Base-by-base conservation (phyloP, 139 green algal genomes). In the Picocystis salinarum region DNA sequence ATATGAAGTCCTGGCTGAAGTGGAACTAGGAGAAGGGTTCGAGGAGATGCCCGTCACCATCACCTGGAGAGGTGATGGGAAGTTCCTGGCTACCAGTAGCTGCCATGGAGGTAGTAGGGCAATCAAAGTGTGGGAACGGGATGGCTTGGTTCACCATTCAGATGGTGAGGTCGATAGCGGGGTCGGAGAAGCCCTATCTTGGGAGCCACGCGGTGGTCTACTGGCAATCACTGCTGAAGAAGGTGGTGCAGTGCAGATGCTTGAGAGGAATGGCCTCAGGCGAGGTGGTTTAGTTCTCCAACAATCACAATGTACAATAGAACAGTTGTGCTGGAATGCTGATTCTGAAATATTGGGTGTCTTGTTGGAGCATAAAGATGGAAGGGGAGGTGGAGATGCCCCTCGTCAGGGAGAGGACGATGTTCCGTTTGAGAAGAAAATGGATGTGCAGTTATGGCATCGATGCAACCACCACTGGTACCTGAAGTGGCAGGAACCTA, bases 401-500 rank as follows among this genome's bases (percentile, higher is more conserved):
- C n/a, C n/a, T n/a, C n/a, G n/a, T n/a, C n/a, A n/a, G n/a, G 19
- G 28, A 30, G 50, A 24, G 33, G 13, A 18, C n/a, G 60, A 40
- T 17, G n/a, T n/a, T n/a, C n/a, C n/a, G n/a, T n/a, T n/a, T n/a
- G 23, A 39, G 19, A 27, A 28, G 15, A n/a, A 34, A 26, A 23
- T 27, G 28, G 22, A 23, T 17, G 41, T 81, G 34, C 85, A 95
- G 71, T 28, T 94, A 17, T 96, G 85, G 85, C 67, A 73, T 41
- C 71, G 85, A 25, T 66, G 49, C 60, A 96, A 96, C 70, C 93
- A 84, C 74, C 79, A 91, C 40, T 96, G 85, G 85, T 87, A 94
- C 56, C 55, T 89, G 1, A 93, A 93, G 59, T 50, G 52, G 17
- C 78, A 92, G 66, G 42, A 54, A 22, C 39, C 45, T 1, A 75